These are phyloP conservation scores for Pestalotiopsis sp. DNA, from an alignment of 2,329 filamentous ascomycete genomes.

Conservation along the genomic window DNA sequence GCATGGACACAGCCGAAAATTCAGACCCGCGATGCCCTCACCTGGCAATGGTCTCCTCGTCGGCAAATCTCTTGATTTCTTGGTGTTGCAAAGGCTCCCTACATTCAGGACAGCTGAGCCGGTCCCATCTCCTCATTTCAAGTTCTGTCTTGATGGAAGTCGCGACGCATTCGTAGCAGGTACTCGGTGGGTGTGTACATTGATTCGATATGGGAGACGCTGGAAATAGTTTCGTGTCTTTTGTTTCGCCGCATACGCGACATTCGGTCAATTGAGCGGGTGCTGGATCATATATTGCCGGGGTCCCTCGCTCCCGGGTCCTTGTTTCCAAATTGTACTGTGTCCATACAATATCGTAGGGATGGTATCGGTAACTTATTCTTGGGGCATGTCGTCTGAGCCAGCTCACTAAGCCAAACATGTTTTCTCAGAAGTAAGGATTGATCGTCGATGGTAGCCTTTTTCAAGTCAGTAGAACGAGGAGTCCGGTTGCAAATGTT, in stretches of 20 bases:
- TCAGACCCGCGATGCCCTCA: not conserved
- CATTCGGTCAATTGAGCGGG: not conserved
- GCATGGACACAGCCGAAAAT: no score
- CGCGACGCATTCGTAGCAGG: slow-evolving; percentile 10
- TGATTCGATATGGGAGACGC: slow-evolving; percentile 1
- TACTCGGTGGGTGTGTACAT: slow-evolving; percentile 8
- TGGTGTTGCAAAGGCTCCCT: slow-evolving; percentile 5
- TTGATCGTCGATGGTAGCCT: no score
- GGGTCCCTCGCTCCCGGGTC: no score
- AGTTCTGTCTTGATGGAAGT: slow-evolving; percentile 13
- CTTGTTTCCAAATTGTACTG: no score
- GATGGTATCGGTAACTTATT: no score
- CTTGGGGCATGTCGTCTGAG: no score
- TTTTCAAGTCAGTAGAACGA: no score
- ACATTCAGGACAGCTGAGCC: slow-evolving; percentile 12
- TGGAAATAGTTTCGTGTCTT: slow-evolving; percentile 9
- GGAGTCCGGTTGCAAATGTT: no score
- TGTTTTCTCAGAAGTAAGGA: no score
- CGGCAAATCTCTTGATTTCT: slow-evolving; percentile 11
- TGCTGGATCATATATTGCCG: no score
- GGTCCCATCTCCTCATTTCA: slow-evolving; percentile 8
- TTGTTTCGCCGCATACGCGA: slow-evolving; percentile 8
- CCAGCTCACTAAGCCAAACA: no score
- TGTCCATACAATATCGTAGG: no score
- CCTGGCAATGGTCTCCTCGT: slow-evolving; percentile 12